These are phyloP conservation scores for Lentinula detonsa DNA, from an alignment of 768 basidiomycete genomes.

Conservation along the genomic window DNA sequence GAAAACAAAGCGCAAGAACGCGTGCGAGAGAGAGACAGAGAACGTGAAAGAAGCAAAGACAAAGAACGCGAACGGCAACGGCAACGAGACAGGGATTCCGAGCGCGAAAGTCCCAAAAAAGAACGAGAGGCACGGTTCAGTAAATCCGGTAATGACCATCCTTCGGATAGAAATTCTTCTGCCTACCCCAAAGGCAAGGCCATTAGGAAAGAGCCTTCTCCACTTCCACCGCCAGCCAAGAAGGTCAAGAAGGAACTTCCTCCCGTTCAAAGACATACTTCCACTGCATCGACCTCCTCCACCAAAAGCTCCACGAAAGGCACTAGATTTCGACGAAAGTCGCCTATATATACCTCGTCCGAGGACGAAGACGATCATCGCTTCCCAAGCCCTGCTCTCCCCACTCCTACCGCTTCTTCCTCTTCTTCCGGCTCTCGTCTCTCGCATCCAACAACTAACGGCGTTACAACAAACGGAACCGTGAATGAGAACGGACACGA, in stretches of 20 bases:
- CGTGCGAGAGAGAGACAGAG: background rate
- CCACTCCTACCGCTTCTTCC: conserved; percentile 17
- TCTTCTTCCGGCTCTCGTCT: conserved; percentile 16
- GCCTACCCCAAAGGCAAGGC: background rate
- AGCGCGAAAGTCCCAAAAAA: background rate
- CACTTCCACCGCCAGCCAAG: conserved; percentile 5
- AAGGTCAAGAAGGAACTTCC: conserved; percentile 35
- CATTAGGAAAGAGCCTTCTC: conserved; percentile 9
- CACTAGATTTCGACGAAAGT: conserved; percentile 41
- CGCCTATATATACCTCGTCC: conserved; percentile 63
- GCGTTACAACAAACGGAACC: conserved; percentile 20
- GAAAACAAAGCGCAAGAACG: conserved; percentile 10
- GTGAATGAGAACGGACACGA: conserved; percentile 4
- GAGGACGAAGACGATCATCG: conserved; percentile 49
- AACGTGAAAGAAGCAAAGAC: background rate
- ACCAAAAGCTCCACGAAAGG: conserved; percentile 10
- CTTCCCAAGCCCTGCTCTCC: conserved; percentile 16
- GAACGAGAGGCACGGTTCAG: conserved; percentile 14
- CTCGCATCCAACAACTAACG: conserved; percentile 23
- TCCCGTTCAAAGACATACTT: conserved; percentile 15
- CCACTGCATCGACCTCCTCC: conserved; percentile 12
- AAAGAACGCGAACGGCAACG: background rate
- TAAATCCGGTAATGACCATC: background rate
- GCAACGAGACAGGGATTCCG: background rate
- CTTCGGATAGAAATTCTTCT: conserved; percentile 10